Evolutionary conservation across 176 grass and related monocot genomes (phyloP), one percentile per base, ranked within the genome.

Genomic region (Lolium multiflorum): DNA sequence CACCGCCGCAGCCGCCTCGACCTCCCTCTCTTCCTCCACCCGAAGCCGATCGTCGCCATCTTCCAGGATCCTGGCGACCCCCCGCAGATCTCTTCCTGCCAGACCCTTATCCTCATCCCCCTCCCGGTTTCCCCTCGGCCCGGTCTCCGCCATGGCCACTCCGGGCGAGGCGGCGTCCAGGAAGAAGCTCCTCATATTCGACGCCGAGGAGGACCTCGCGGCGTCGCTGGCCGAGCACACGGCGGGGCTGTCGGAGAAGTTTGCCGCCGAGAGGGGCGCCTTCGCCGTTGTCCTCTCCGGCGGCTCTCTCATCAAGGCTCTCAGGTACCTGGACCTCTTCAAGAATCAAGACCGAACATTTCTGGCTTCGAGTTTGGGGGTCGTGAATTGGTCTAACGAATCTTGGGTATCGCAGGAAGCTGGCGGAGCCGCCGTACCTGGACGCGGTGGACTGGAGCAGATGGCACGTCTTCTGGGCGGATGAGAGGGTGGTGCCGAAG

Each of bases 281-380:
- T 95, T 98, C 90, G 89, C 96, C 16, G 91, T 87, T 25, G 94
- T 98, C 60, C 89, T 99, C 71, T 96, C 97, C 67, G 92, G 92
- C 31, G 94, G 94, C 89, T 93, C 92, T 58, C 88, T 91, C 55
- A 80, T 91, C 66, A 91, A 93, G 70, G 63, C 83, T 16, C 92
- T 94, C 83, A 89, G 89, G 92, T 91, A 71, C 11, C 60, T 26
- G 47, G 44, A 37, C 38, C 21, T n/a, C 70, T 13, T 54, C 11
- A n/a, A 49, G 2, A 44, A 7, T 63, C 16, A 26, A 57, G 2
- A 35, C 35, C 64, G 35, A 31, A n/a, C 6, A 7, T 55, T 76
- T 18, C 3, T 31, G 44, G 15, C 9, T 3, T 5, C 6, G n/a
- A 60, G 39, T 63, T 77, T 82, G 31, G 57, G 21, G 87, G 28